Conservation (phyloP, 2,329 filamentous ascomycete genomes). For the Botryosphaeria dothidea region DNA sequence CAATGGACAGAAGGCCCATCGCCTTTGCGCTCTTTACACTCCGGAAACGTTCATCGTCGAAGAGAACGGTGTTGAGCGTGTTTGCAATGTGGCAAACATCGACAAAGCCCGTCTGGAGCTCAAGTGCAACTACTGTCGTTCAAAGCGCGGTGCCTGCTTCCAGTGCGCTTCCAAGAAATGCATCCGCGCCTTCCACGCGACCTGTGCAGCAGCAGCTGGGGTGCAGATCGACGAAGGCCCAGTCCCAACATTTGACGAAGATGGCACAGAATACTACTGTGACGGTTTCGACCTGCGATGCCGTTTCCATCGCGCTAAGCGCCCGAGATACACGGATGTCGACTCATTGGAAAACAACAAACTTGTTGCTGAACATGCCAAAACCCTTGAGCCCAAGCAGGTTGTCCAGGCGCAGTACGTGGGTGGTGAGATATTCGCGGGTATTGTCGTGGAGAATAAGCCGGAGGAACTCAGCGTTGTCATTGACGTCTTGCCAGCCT, state of each 20-base stretch:
- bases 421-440: conserved; percentile 86
- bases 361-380: conserved; percentile 68
- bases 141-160: conserved; percentile 93
- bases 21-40: conserved; percentile 85
- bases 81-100: conserved; percentile 79
- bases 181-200: conserved; percentile 88
- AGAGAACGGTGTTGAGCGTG: conserved; percentile 67
- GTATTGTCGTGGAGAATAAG: conserved; percentile 81
- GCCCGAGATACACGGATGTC: conserved; percentile 72
- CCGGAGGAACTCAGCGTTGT: conserved; percentile 73
- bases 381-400: conserved; percentile 68
- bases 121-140: conserved; percentile 93
- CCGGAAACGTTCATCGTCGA: conserved; percentile 91
- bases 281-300: conserved; percentile 92
- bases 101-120: conserved; percentile 85
- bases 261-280: conserved; percentile 89
- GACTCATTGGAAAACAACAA: conserved; percentile 70
- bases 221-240: conserved; percentile 88
- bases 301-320: conserved; percentile 87
- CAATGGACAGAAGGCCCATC: conserved; percentile 83
- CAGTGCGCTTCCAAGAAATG: conserved; percentile 97
- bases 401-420: conserved; percentile 85
- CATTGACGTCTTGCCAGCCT: conserved; percentile 80
- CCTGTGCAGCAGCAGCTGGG: conserved; percentile 87
- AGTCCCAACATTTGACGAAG: conserved; percentile 83